Evolutionary conservation across 495 filamentous ascomycete genomes (phyloP).

Genomic region (Pseudevernia furfuracea): DNA sequence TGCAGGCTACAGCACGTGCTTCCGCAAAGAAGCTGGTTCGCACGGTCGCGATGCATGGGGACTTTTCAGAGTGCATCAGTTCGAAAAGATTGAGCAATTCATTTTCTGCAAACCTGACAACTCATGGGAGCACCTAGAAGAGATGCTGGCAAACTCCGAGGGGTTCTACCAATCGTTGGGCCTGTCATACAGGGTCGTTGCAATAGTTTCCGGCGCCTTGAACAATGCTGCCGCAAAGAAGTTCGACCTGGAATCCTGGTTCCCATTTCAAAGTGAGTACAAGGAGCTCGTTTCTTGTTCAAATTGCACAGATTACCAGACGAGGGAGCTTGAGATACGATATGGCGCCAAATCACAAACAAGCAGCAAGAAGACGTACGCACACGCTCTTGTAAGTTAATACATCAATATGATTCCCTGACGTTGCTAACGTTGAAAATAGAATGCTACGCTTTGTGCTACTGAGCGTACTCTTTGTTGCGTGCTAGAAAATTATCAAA

Average conservation of each 20-base stretch:
- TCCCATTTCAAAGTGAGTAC: constrained; percentile 93
- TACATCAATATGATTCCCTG: background rate
- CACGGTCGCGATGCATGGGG: constrained; percentile 98
- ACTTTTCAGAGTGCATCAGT: constrained; percentile 96
- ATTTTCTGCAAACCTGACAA: constrained; percentile 89
- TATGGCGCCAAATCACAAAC: constrained; percentile 73
- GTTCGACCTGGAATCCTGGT: constrained; percentile 95
- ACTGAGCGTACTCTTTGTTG: constrained; percentile 93
- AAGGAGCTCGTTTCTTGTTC: constrained; percentile 95
- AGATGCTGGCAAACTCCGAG: constrained; percentile 84
- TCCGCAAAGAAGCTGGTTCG: constrained; percentile 84
- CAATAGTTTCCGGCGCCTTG: constrained; percentile 89
- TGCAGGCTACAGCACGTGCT: constrained; percentile 90
- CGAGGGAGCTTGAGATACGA: constrained; percentile 76
- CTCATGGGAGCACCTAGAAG: constrained; percentile 86
- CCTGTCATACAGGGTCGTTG: constrained; percentile 81
- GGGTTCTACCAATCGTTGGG: constrained; percentile 89
- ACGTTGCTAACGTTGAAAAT: background rate
- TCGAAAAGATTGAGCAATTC: constrained; percentile 98
- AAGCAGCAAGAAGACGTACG: constrained; percentile 81
- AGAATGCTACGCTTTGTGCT: constrained; percentile 82
- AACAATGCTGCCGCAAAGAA: constrained; percentile 95
- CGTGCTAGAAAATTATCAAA: constrained; percentile 93
- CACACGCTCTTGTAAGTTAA: constrained; percentile 58
- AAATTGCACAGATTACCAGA: constrained; percentile 95